These are phyloP conservation scores for Periconia sp. DNA, from an alignment of 2,329 filamentous ascomycete species.

Conservation along the genomic window DNA sequence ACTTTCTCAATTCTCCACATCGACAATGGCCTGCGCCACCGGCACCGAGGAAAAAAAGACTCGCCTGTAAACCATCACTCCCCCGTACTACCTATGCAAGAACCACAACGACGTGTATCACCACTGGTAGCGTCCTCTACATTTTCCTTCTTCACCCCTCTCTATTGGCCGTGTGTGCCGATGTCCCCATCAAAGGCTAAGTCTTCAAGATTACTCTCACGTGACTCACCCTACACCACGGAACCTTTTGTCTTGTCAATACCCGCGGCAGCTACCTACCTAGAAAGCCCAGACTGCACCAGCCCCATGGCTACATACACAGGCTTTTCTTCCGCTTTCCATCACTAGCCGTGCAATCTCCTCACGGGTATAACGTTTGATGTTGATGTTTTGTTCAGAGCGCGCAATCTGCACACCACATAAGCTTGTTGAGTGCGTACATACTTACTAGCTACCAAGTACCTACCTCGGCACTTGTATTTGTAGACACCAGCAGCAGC, in stretches of 20 bases:
- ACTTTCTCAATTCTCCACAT: background rate
- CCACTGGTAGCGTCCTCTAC: background rate
- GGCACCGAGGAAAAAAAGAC: background rate
- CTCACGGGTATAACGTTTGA: background rate
- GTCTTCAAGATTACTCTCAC: background rate
- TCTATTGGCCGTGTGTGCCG: too few species aligned
- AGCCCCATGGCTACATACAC: background rate
- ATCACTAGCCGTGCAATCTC: too few species aligned
- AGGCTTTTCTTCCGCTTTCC: background rate
- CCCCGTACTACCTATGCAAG: background rate
- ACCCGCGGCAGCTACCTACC: background rate
- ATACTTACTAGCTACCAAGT: too few species aligned
- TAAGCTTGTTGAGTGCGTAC: too few species aligned
- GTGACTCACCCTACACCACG: background rate
- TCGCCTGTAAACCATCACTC: background rate
- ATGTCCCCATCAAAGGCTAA: too few species aligned
- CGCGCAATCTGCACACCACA: too few species aligned
- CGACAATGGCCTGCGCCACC: background rate
- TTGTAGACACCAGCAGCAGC: too few species aligned
- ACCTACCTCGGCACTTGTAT: too few species aligned
- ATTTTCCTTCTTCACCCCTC: background rate
- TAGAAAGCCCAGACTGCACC: background rate
- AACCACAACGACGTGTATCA: background rate
- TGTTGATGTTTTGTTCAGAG: too few species aligned
- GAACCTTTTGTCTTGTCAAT: background rate